Conservation (phyloP, 345 rosid genomes). For the Garcia nutans region DNA sequence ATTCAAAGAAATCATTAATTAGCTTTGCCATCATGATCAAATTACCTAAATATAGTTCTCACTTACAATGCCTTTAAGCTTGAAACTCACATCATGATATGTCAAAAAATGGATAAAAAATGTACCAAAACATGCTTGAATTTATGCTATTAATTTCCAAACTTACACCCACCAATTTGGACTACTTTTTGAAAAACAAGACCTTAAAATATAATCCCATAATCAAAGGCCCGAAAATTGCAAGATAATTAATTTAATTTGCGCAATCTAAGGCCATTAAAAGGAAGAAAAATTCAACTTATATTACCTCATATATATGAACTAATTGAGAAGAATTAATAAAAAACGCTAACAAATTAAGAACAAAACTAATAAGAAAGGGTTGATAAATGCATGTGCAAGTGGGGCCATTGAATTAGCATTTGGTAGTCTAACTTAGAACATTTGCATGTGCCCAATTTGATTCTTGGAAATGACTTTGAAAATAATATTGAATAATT, state of each 20-base stretch:
- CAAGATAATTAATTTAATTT: background rate
- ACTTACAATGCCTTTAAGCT: background rate
- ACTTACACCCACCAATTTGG: conserved; percentile 3
- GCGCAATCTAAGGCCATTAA: conserved; percentile 24
- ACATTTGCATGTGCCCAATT: conserved; percentile 64
- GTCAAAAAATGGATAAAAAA: background rate
- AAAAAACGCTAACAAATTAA: no score
- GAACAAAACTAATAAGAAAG: background rate
- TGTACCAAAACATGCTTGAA: background rate
- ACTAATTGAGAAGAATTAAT: no score
- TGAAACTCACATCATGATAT: background rate
- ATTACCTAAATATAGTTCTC: background rate
- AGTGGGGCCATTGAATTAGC: conserved; percentile 9
- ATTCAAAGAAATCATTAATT: background rate
- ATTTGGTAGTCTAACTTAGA: conserved; percentile 20
- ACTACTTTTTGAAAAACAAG: background rate
- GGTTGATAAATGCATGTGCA: conserved; percentile 19
- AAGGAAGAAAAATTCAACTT: conserved; percentile 8
- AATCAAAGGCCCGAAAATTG: conserved; percentile 10
- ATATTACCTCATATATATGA: background rate
- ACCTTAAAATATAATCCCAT: background rate
- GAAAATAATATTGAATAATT: background rate
- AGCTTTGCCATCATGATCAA: background rate
- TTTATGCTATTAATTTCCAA: background rate
- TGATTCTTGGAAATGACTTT: conserved; percentile 29